Evolutionary conservation across 352 stramenopile genomes (phyloP), one percentile per base, ranked within the genome.

Genomic region (Phytopythium ostracodes): DNA sequence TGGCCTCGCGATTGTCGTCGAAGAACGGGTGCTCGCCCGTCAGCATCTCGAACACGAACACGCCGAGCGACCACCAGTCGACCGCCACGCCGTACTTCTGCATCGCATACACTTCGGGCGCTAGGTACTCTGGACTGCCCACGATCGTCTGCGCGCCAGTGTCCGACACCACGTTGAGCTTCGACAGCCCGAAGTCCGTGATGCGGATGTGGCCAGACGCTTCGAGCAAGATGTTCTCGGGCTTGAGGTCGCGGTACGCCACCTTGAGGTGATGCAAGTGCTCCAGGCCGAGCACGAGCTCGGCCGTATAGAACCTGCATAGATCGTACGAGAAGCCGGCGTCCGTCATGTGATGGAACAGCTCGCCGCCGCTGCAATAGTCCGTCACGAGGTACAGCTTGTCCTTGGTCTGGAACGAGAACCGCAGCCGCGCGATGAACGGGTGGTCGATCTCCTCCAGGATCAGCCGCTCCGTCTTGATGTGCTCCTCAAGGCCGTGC

Each of bases 321-420:
- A 91, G 70, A 51, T 93, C 80, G 42, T 84, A 79, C 18, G 73
- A 67, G 35, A 88, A 84, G 14, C 89, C 82, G 36, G 81, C 72
- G 66, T 99, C 96, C 8, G 94, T 79, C 76, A 99, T 98, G 58
- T 99, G 92, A 51, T 98, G 87, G 72, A 99, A 99, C 8, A 99
- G 78, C 76, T 99, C 98, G 53, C 98, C 98, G 47, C 94, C 94
- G 60, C 82, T 94, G 64, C 88, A 91, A 55, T 96, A 94, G 62
- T 95, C 87, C 11, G 91, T 92, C 60, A 97, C 89, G 17, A 97
- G 81, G 55, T 97, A 96, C 50, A 94, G 67, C 52, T 94, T 89
- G 55, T 89, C 82, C 56, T 92, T 87, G 10, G 88, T 97, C 81
- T 99, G 98, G 76, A 99, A 99, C 20, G 94, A 96, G 73, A 97